phyloP scores from a whole-genome alignment of 306 rosid genomes.

The Trichosanthes truncata region DNA sequence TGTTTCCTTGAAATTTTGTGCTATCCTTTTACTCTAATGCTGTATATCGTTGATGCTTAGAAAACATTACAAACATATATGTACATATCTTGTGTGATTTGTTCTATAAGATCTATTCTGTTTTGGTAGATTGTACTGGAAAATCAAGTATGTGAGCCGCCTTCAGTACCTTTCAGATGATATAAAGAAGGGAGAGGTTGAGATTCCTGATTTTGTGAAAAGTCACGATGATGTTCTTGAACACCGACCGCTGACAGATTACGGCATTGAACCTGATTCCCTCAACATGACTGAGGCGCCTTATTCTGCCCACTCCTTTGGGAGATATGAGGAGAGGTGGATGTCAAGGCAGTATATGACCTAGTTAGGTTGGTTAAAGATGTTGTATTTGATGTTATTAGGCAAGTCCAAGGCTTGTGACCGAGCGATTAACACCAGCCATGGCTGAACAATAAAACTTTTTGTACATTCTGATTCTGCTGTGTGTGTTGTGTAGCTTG shows the following conservation, averaged over 20 bases:
- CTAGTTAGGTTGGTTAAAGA: slow-evolving; percentile 21
- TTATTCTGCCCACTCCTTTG: slow-evolving; percentile 47
- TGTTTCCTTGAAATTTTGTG: too few species aligned
- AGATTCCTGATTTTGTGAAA: slow-evolving; percentile 80
- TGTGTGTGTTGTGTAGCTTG: background rate
- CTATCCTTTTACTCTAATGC: background rate
- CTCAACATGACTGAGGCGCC: slow-evolving; percentile 52
- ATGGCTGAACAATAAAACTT: background rate
- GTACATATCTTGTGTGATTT: background rate
- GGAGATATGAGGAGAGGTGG: slow-evolving; percentile 73
- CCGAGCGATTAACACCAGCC: background rate
- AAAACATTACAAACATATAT: background rate
- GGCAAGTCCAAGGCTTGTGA: background rate
- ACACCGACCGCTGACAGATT: slow-evolving; percentile 88
- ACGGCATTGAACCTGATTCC: slow-evolving; percentile 85
- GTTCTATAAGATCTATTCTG: background rate
- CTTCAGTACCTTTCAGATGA: slow-evolving; percentile 96
- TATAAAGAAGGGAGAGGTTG: slow-evolving; percentile 63
- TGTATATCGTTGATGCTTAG: background rate
- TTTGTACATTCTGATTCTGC: slow-evolving; percentile 2
- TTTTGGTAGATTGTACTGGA: slow-evolving; percentile 72
- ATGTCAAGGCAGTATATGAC: slow-evolving; percentile 38
- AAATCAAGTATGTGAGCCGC: slow-evolving; percentile 77
- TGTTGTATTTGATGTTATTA: background rate
- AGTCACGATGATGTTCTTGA: slow-evolving; percentile 70